Base-by-base conservation (phyloP, 768 basidiomycete species). In the Paxillus ammoniavirescens region DNA sequence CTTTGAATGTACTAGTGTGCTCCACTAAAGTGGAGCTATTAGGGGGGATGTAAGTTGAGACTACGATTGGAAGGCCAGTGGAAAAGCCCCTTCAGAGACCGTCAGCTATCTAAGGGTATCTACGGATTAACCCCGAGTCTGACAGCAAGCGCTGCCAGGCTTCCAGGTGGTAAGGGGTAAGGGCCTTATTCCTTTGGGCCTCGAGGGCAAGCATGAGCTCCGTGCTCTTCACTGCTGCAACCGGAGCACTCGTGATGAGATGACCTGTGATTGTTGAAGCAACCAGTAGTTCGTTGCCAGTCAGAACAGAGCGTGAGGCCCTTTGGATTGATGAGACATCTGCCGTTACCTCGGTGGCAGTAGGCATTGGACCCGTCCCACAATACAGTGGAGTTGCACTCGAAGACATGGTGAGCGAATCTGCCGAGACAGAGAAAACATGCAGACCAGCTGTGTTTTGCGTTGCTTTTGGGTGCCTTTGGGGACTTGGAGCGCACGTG, bases 111-210 rank as follows among this genome's bases (percentile, higher is more conserved):
- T 47, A 0, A 1, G 45, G 52, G 31, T 53, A 53, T 41, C 40
- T 3, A 3, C 23, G 46, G 45, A 6, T 17, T 2, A 5, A 0
- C 2, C 13, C 2, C 2, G 2, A 2, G 0, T 0, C 13, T 40
- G n/a, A 6, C 2, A 6, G 10, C 6, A 0, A n/a, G 31, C 23
- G 5, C 23, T 26, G 23, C 47, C 52, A 53, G 0, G 52, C 31
- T 0, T 23, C 41, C 0, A 46, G 53, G 0, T 47, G 54, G 33
- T 57, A 57, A 0, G 49, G 42, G 0, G 53, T 52, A 28, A 41
- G 2, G 4, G 37, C 42, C n/a, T 31, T 15, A 13, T 15, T 14
- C 14, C 44, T n/a, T 15, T 45, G 53, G 40, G 3, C 21, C 49
- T 26, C 17, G 4, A 47, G n/a, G 40, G 17, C 49, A 55, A 2